A percentile compares a stretch with the other conserved stretches of the same genome.
Conservation (phyloP, 352 stramenopile species). For the Pythium inflatum region DNA sequence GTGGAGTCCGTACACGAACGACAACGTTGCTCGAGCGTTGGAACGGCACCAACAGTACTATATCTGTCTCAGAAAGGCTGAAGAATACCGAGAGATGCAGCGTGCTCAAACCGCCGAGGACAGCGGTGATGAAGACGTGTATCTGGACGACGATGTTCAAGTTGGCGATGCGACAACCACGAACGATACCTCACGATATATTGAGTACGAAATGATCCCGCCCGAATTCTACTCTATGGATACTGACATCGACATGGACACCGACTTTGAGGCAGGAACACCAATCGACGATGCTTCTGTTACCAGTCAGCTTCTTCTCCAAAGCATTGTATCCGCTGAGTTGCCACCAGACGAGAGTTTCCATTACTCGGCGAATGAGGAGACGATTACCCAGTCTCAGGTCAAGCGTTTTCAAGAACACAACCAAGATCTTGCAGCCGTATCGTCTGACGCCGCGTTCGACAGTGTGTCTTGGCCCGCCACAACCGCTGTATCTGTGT, state of each 20-base stretch:
- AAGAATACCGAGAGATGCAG: constrained; percentile 15
- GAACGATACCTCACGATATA: background rate
- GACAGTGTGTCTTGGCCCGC: no score
- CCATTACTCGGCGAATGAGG: no score
- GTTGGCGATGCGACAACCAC: no score
- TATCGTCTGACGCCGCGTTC: no score
- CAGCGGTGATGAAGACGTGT: background rate
- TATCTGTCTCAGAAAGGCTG: constrained; percentile 9
- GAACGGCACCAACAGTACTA: constrained; percentile 32
- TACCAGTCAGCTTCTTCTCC: background rate
- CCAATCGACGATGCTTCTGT: background rate
- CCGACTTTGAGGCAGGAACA: background rate
- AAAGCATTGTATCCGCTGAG: background rate
- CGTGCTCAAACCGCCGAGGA: background rate
- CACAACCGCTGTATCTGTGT: no score
- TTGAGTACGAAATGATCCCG: background rate
- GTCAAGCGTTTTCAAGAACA: no score
- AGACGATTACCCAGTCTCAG: no score
- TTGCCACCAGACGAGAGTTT: background rate
- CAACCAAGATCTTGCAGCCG: no score
- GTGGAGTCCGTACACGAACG: background rate
- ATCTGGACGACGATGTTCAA: background rate
- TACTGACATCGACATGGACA: background rate
- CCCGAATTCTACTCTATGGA: background rate
- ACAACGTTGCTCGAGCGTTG: background rate